Base-by-base conservation (phyloP, 495 filamentous ascomycete genomes). In the Pyrenopolyporus hunteri region DNA sequence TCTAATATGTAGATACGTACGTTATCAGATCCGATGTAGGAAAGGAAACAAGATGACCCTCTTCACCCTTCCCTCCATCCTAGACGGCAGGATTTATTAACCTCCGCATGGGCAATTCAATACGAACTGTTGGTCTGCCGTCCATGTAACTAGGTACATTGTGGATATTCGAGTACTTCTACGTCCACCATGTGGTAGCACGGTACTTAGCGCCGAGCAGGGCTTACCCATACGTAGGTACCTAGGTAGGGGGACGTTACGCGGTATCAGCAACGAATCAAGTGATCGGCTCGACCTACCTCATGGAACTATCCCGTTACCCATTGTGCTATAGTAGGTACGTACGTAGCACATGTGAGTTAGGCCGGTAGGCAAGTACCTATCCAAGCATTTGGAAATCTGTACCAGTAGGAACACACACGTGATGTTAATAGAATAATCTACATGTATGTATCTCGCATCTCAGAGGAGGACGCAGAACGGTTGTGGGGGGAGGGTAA, bases 401-500 rank as follows among this genome's bases (percentile, higher is more conserved):
- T n/a, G n/a, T n/a, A n/a, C n/a, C n/a, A n/a, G n/a, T n/a, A n/a
- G n/a, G n/a, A n/a, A n/a, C n/a, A n/a, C n/a, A n/a, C n/a, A n/a
- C n/a, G n/a, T n/a, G n/a, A n/a, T n/a, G n/a, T n/a, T n/a, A n/a
- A n/a, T 29, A 35, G 54, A 54, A 53, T 29, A 19, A 43, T 31
- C 43, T 26, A n/a, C 26, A 14, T 29, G 13, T 29, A 54, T 59
- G n/a, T 13, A 47, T 46, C 49, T 57, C 39, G 36, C 51, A 61
- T 33, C 36, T 48, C 28, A 42, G 28, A 53, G 42, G 26, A 31
- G 16, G 45, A 29, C 33, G 47, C 17, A 55, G 13, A 43, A 19
- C 45, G 7, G 29, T 49, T 42, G 37, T 23, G 37, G 54, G 48
- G 54, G 47, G 48, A 48, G 47, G 54, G 22, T 64, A 64, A 59